Evolutionary conservation across 257 asterid species (phyloP).

Genomic region (Petrea volubilis): DNA sequence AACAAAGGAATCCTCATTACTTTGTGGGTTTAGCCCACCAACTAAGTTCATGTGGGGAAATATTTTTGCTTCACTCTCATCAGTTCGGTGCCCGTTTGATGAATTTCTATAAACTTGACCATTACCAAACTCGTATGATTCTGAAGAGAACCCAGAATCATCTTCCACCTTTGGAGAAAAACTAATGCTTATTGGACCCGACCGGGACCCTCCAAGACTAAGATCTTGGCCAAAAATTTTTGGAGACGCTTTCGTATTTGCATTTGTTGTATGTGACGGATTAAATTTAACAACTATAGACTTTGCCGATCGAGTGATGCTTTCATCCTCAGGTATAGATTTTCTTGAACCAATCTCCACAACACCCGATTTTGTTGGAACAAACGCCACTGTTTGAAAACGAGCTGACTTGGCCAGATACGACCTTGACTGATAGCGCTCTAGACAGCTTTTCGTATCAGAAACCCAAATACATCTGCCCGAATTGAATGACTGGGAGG

Average conservation of each 20-base stretch:
- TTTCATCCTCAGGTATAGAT: constrained; percentile 60
- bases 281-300: constrained; percentile 52
- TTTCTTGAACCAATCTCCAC: constrained; percentile 81
- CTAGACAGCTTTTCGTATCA: constrained; percentile 49
- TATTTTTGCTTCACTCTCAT: constrained; percentile 53
- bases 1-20: constrained; percentile 42
- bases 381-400: constrained; percentile 58
- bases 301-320: constrained; percentile 55
- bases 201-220: constrained; percentile 61
- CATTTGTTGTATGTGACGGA: constrained; percentile 35
- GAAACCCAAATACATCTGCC: constrained; percentile 84
- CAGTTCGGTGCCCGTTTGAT: constrained; percentile 61
- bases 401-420: constrained; percentile 61
- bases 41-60: constrained; percentile 44
- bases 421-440: constrained; percentile 77
- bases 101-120: constrained; percentile 40
- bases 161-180: constrained; percentile 71
- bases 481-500: constrained; percentile 93
- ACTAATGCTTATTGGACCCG: constrained; percentile 79
- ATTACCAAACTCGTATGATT: constrained; percentile 45
- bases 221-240: constrained; percentile 80
- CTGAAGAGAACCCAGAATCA: constrained; percentile 37
- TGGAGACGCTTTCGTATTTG: constrained; percentile 37
- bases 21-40: constrained; percentile 32
- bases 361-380: constrained; percentile 85